phyloP scores from a whole-genome alignment of 495 filamentous ascomycete genomes.

The Penicillium waksmanii region DNA sequence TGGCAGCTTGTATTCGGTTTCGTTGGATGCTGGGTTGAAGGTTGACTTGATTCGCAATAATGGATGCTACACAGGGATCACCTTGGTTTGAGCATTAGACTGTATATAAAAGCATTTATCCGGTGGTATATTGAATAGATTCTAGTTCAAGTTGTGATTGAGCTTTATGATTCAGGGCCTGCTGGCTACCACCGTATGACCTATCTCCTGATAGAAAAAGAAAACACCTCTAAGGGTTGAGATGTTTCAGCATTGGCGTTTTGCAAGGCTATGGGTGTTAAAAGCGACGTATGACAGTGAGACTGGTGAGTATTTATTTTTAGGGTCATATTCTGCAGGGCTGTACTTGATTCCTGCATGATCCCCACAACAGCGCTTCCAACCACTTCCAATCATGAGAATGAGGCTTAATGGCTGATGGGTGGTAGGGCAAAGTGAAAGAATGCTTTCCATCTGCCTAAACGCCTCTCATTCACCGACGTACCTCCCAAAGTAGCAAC shows the following conservation, averaged over 20 bases:
- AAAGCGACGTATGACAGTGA: background rate
- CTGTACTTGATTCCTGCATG: background rate
- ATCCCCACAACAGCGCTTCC: background rate
- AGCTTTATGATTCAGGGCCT: background rate
- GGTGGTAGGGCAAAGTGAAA: no score
- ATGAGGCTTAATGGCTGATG: no score
- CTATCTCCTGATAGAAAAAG: background rate
- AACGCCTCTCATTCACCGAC: no score
- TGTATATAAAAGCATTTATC: no score
- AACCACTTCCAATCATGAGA: background rate
- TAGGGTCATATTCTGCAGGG: background rate
- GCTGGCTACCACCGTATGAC: background rate
- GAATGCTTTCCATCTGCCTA: no score
- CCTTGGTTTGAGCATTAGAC: constrained; percentile 17
- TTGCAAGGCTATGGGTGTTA: background rate
- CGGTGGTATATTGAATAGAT: background rate
- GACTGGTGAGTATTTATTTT: background rate
- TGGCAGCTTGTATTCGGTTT: constrained; percentile 49
- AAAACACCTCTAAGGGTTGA: background rate
- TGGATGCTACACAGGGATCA: constrained; percentile 34
- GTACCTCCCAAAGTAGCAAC: background rate
- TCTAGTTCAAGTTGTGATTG: background rate
- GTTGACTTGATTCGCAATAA: constrained; percentile 33
- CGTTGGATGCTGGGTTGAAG: constrained; percentile 45
- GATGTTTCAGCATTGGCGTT: background rate